Base-by-base conservation (phyloP, 2,329 filamentous ascomycete genomes). In the Diaporthe nobilis region DNA sequence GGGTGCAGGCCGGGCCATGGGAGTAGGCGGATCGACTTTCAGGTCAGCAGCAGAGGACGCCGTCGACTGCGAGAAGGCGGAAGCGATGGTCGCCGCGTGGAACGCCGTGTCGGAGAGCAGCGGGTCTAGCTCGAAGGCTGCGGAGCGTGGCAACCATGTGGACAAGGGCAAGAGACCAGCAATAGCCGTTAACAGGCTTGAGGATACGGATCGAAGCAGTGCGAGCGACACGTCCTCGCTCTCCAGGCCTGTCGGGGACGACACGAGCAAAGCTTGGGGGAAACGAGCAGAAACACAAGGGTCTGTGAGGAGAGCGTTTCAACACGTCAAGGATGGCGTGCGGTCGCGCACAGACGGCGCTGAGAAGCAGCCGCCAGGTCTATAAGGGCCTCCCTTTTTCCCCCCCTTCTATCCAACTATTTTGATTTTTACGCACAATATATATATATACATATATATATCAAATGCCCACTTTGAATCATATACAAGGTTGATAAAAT, bases 301-400 rank as follows among this genome's bases (percentile, higher is more conserved):
- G 47, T 68, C 63, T 53, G 31, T 68, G 47, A 53, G 44, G 44
- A 68, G 47, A 17, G 44, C 28, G 13, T 22, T 68, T 37, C 44
- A 53, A n/a, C 63, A 68, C 4, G 63, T 68, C n/a, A 68, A 53
- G 31, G 63, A 68, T 25, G 63, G 63, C 31, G 47, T 53, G 63
- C 63, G 63, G 28, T n/a, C 47, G 31, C 63, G 63, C 63, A 39
- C 25, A 13, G 47, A 68, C 9, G 31, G 13, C 31, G 31, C 28
- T 39, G 44, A 51, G 44, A 51, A 39, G 31, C 63, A 51, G 63
- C 44, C 22, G 63, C 63, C 47, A 53, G 25, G 63, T 47, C 44
- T 25, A n/a, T 68, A 44, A 68, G 44, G 63, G 47, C n/a, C 6
- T 13, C 25, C n/a, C 4, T 44, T 12, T 53, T 28, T 4, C 13